A percentile compares a stretch with the other conserved stretches of the same genome.
Evolutionary conservation across 495 filamentous ascomycete genomes (phyloP).

Genomic region (Acidomyces sp.): DNA sequence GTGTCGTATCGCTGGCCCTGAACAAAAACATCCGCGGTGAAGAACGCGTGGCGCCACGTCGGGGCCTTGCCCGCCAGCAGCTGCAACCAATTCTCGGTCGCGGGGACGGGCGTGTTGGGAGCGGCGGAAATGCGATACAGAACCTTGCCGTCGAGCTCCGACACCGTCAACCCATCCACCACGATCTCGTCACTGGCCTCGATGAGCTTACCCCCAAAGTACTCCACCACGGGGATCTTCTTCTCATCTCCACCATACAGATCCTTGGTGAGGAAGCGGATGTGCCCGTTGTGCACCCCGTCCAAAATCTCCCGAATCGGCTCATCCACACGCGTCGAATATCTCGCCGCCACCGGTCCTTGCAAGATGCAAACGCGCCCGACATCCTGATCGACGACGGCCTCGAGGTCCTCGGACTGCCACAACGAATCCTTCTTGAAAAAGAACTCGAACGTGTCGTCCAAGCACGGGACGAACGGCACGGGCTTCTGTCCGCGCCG

Average conservation of each 20-base stretch:
- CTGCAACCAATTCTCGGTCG: constrained; percentile 66
- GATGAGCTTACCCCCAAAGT: constrained; percentile 75
- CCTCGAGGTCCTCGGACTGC: constrained; percentile 95
- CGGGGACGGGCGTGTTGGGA: constrained; percentile 57
- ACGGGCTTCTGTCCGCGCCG: constrained; percentile 90
- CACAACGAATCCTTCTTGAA: constrained; percentile 99
- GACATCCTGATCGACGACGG: constrained; percentile 90
- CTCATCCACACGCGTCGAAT: constrained; percentile 78
- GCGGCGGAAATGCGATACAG: constrained; percentile 67
- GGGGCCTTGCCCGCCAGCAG: constrained; percentile 73
- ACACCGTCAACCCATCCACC: constrained; percentile 68
- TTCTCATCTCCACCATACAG: constrained; percentile 61
- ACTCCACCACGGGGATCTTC: constrained; percentile 74
- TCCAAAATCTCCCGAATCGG: constrained; percentile 88
- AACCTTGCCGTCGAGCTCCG: constrained; percentile 58
- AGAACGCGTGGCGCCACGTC: constrained; percentile 95
- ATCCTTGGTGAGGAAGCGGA: constrained; percentile 62
- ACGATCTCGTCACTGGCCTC: constrained; percentile 42
- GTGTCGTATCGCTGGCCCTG: constrained; percentile 95
- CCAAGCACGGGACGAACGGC: constrained; percentile 83
- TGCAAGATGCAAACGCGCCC: constrained; percentile 90
- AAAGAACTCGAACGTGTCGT: constrained; percentile 93
- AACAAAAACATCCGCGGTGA: constrained; percentile 85
- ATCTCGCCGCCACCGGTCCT: constrained; percentile 84
- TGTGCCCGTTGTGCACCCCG: constrained; percentile 75